Base-by-base conservation (phyloP, 176 grass and related monocot genomes). In the Pontederia paniculata region DNA sequence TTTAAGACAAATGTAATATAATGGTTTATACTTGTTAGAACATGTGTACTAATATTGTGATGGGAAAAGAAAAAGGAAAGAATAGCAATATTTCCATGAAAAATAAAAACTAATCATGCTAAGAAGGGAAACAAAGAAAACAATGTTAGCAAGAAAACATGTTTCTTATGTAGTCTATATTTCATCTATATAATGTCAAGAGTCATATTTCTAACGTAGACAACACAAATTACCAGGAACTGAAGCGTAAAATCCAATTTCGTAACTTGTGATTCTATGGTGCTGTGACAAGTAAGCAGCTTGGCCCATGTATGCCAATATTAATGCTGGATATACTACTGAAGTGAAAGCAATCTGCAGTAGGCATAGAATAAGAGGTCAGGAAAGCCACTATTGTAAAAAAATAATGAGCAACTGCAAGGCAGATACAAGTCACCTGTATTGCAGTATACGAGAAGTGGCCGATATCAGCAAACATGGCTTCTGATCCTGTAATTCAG, bases 281-380 rank as follows among this genome's bases (percentile, higher is more conserved):
- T 98, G 83, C 23, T 50, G 79, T 52, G 93, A 98, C n/a, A 98
- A 88, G 65, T 91, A 91, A 58, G 93, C 86, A 60, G 93, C 86
- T 79, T 98, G 93, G 22, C 93, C 93, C 93, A 98, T 98, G 75
- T 98, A 98, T 57, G 83, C 93, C 66, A 98, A 73, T 76, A 98
- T 98, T 49, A 98, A 62, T 1, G 93, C 80, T 0, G 93, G 93
- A 73, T 98, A 91, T 44, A 98, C 93, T 63, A 98, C 12, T 73
- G 66, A 84, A 69, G 93, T 98, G 67, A 98, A 98, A 71, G 86
- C 93, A 57, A 98, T 77, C 93, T 98, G 71, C 42, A 21, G 44
- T 46, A 76, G 65, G 59, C 15, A 57, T 42, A 70, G 16, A 23
- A 44, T 3, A 1, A 54, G 0, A 42, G 25, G 7, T 55, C 18